phyloP scores from a whole-genome alignment of 2,329 filamentous ascomycete genomes.

The Ascochyta fabae region DNA sequence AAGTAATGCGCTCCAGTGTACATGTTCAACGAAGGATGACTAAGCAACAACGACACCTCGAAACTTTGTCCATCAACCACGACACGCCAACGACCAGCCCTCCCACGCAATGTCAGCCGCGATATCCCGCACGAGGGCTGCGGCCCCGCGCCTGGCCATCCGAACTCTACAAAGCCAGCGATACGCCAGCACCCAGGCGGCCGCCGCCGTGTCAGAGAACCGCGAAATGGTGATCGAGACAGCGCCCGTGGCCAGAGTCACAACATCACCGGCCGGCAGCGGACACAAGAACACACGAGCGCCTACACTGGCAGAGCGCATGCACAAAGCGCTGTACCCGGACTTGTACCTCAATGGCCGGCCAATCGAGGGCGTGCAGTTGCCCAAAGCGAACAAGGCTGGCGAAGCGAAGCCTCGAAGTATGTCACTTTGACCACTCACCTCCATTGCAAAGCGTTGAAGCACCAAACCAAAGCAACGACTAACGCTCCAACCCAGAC shows the following conservation, averaged over 20 bases:
- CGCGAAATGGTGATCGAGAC: constrained; percentile 18
- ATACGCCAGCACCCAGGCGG: constrained; percentile 29
- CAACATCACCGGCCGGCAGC: not conserved
- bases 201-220: constrained; percentile 11
- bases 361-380: constrained; percentile 5
- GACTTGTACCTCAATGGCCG: constrained; percentile 15
- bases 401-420: constrained; percentile 17
- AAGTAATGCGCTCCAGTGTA: not conserved
- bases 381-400: constrained; percentile 1
- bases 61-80: constrained; percentile 30
- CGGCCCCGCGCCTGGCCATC: constrained; percentile 29
- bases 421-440: not conserved
- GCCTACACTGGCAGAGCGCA: constrained; percentile 19
- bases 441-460: too few relatives aligned
- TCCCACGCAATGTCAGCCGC: constrained; percentile 62
- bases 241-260: constrained; percentile 5
- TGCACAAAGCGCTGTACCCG: constrained; percentile 32
- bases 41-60: constrained; percentile 13
- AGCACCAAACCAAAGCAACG: not conserved
- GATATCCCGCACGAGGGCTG: constrained; percentile 65
- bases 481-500: constrained; percentile 10
- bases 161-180: constrained; percentile 26
- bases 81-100: constrained; percentile 19
- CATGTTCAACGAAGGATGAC: constrained; percentile 2
- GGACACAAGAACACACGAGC: constrained; percentile 1